These are phyloP conservation scores for Rhizopus sp. DNA, from an alignment of 371 early-diverging fungal species.

Conservation along the genomic window DNA sequence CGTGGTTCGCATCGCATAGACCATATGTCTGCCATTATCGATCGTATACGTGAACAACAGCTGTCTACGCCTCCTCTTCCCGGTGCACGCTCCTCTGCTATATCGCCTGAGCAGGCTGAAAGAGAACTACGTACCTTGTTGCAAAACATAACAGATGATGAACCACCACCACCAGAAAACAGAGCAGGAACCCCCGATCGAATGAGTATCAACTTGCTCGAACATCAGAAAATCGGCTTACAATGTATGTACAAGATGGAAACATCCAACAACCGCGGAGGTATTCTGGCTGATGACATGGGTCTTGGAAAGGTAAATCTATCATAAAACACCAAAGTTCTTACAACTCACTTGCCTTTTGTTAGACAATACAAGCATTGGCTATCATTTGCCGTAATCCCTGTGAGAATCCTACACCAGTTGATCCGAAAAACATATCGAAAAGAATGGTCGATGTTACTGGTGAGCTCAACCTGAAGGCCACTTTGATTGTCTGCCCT, in stretches of 20 bases:
- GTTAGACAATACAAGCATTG: conserved; percentile 77
- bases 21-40: conserved; percentile 10
- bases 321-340: not conserved
- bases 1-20: not conserved
- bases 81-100: too few relatives aligned
- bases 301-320: conserved; percentile 45
- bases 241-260: conserved; percentile 68
- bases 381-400: conserved; percentile 66
- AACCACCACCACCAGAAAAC: conserved; percentile 43
- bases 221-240: conserved; percentile 68
- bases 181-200: conserved; percentile 56
- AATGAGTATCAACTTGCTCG: conserved; percentile 47
- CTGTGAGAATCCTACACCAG: conserved; percentile 19
- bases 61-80: too few relatives aligned
- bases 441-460: not conserved
- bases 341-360: not conserved
- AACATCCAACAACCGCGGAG: conserved; percentile 57
- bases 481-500: conserved; percentile 67
- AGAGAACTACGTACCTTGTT: conserved; percentile 47
- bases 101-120: conserved; percentile 19
- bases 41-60: not conserved
- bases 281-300: conserved; percentile 79
- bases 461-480: conserved; percentile 68
- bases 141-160: conserved; percentile 41
- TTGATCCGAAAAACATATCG: not conserved